Percentiles rank a stretch among this genome's conserved stretches.
Evolutionary conservation across 352 stramenopile genomes (phyloP).

Genomic region (Pythium graminicola): DNA sequence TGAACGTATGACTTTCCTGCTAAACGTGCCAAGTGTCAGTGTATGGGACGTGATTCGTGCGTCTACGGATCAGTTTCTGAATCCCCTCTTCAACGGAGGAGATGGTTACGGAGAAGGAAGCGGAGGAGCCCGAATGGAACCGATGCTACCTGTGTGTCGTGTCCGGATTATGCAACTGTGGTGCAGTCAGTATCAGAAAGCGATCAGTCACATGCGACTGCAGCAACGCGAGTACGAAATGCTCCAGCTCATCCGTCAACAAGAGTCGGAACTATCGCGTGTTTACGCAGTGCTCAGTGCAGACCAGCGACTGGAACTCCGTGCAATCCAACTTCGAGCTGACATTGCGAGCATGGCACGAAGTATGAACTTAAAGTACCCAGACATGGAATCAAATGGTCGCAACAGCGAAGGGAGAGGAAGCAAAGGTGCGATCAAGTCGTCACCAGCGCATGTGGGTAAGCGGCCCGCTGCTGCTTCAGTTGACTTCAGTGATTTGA

Average conservation of each 20-base stretch:
- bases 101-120: conserved; percentile 21
- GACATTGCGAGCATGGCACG: conserved; percentile 65
- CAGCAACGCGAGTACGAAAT: conserved; percentile 85
- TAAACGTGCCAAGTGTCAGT: conserved; percentile 62
- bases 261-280: conserved; percentile 67
- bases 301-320: conserved; percentile 60
- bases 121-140: conserved; percentile 40
- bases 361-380: conserved; percentile 74
- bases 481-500: conserved; percentile 14
- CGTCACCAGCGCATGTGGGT: background rate
- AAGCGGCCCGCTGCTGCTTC: conserved; percentile 20
- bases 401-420: conserved; percentile 3
- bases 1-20: conserved; percentile 58
- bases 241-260: conserved; percentile 71
- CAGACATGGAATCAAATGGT: conserved; percentile 19
- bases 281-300: conserved; percentile 50
- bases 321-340: conserved; percentile 52
- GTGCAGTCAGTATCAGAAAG: conserved; percentile 83
- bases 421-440: conserved; percentile 6
- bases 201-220: conserved; percentile 81
- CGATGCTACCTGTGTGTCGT: conserved; percentile 74
- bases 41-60: conserved; percentile 82
- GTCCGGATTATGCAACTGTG: conserved; percentile 85
- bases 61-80: conserved; percentile 75
- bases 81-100: conserved; percentile 67